Evolutionary conservation across 352 stramenopile genomes (phyloP).

Genomic region (Aphanomyces stellatus): DNA sequence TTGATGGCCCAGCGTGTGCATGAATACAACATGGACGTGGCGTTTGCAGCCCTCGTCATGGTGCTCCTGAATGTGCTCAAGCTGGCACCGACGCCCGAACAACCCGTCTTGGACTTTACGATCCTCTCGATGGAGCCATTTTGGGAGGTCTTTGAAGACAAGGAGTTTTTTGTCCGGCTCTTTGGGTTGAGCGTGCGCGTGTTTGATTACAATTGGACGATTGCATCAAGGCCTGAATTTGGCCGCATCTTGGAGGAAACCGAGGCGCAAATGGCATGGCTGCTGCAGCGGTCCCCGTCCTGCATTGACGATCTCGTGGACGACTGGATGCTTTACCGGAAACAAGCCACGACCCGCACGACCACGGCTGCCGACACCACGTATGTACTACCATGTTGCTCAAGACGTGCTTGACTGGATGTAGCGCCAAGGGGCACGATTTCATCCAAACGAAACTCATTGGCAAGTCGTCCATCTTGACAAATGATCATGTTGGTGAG

Average conservation of each 20-base stretch:
- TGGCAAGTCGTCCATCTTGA: slow-evolving; percentile 60
- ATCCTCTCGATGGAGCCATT: slow-evolving; percentile 70
- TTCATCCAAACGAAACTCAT: slow-evolving; percentile 45
- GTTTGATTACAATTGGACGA: slow-evolving; percentile 63
- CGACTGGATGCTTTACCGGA: slow-evolving; percentile 43
- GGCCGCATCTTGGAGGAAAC: slow-evolving; percentile 74
- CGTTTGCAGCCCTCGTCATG: not conserved
- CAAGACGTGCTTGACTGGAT: too few relatives aligned
- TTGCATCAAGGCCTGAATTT: slow-evolving; percentile 55
- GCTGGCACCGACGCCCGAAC: slow-evolving; percentile 32
- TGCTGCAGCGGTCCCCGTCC: slow-evolving; percentile 50
- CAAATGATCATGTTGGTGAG: slow-evolving; percentile 48
- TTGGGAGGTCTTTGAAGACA: slow-evolving; percentile 75
- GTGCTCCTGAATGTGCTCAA: slow-evolving; percentile 59
- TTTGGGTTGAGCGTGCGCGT: slow-evolving; percentile 71
- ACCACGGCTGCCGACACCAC: too few relatives aligned
- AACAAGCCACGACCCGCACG: slow-evolving; percentile 9
- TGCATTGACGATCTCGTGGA: slow-evolving; percentile 50
- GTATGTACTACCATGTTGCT: too few relatives aligned
- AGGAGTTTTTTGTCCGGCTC: slow-evolving; percentile 66
- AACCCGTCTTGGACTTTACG: slow-evolving; percentile 64
- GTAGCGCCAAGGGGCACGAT: not conserved
- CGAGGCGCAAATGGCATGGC: slow-evolving; percentile 47
- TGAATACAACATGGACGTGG: not conserved
- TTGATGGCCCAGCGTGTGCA: not conserved